Percentiles rank a stretch among this genome's conserved stretches.
Conservation (phyloP, 805 yeast genomes). For the Candida ficus region DNA sequence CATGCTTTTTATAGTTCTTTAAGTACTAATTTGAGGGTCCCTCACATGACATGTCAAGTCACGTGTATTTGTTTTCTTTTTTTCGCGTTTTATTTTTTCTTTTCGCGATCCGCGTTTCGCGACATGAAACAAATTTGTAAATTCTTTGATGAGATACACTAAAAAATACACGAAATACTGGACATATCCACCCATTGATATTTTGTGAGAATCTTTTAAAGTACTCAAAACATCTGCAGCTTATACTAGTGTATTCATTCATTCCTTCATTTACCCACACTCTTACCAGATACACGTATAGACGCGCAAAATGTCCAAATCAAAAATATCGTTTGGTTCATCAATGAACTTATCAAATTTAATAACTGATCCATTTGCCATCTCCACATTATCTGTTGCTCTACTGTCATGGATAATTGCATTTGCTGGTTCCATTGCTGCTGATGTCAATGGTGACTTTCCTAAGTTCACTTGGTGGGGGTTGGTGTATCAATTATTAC, state of each 20-base stretch:
- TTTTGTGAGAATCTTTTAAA: too few relatives aligned
- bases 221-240: too few relatives aligned
- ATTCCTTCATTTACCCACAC: not conserved
- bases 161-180: too few relatives aligned
- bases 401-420: conserved; percentile 82
- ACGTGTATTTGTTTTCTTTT: not conserved
- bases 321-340: not conserved
- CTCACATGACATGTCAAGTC: too few relatives aligned
- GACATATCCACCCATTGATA: too few relatives aligned
- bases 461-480: conserved; percentile 98
- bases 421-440: conserved; percentile 76
- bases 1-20: not conserved
- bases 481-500: conserved; percentile 65
- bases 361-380: conserved; percentile 81
- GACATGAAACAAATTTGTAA: not conserved
- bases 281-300: not conserved
- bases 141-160: conserved; percentile 3
- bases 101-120: too few relatives aligned
- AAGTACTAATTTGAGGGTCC: too few relatives aligned
- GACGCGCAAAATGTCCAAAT: not conserved
- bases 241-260: not conserved
- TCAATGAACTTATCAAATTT: conserved; percentile 41
- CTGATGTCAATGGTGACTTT: conserved; percentile 39
- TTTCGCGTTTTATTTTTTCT: not conserved
- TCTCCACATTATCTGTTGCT: conserved; percentile 73